Percentiles rank a stretch among this genome's conserved stretches.
Conservation (phyloP, 2,329 filamentous ascomycete genomes). For the Scortechinia acanthostroma region DNA sequence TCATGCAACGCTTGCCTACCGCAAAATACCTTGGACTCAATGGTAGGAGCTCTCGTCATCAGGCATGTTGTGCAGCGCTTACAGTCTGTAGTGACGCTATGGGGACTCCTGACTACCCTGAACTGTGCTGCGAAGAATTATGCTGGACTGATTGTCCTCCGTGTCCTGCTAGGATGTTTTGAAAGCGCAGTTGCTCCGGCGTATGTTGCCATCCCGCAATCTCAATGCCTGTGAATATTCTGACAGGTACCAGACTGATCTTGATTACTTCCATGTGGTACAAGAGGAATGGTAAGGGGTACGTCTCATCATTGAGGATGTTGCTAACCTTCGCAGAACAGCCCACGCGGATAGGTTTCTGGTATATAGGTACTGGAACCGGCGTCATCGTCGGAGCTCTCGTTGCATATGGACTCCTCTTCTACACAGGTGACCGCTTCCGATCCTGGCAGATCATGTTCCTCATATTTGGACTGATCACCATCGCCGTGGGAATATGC, state of each 20-base stretch:
- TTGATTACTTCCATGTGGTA: constrained; percentile 48
- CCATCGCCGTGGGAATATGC: constrained; percentile 12
- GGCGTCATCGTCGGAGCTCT: constrained; percentile 38
- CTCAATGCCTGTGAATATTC: constrained; percentile 7
- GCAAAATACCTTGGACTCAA: constrained; percentile 41
- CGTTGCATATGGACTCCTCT: constrained; percentile 39
- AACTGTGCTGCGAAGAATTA: constrained; percentile 41
- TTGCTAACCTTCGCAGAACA: constrained; percentile 34
- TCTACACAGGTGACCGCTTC: constrained; percentile 30
- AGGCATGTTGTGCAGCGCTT: constrained; percentile 18
- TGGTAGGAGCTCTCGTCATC: constrained; percentile 12
- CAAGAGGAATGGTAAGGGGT: constrained; percentile 20
- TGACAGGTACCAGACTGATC: constrained; percentile 24
- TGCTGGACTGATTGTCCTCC: constrained; percentile 34
- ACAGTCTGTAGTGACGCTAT: constrained; percentile 23
- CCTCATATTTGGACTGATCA: constrained; percentile 31
- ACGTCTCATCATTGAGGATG: constrained; percentile 9
- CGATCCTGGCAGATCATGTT: constrained; percentile 43
- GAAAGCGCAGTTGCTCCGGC: constrained; percentile 44
- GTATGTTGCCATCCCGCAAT: constrained; percentile 7
- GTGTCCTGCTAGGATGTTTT: constrained; percentile 42
- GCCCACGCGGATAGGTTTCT: constrained; percentile 46
- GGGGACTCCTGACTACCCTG: constrained; percentile 36
- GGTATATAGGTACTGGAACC: constrained; percentile 48
- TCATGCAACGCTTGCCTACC: constrained; percentile 42